Evolutionary conservation across 495 filamentous ascomycete genomes (phyloP).

Genomic region (Clohesyomyces aquaticus): DNA sequence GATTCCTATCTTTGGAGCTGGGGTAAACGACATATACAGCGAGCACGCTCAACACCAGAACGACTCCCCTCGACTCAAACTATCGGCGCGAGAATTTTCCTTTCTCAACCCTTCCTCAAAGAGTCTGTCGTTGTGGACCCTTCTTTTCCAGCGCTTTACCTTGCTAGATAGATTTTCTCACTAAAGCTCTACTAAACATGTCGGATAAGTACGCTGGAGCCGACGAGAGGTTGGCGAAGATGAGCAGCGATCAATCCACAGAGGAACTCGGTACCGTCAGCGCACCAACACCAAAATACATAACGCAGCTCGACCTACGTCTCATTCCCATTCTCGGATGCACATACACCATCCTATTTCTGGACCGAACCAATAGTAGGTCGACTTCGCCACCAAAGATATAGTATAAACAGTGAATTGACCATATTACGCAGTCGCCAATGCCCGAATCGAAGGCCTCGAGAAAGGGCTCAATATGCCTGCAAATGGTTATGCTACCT

Average conservation of each 20-base stretch:
- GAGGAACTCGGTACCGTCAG: neutral
- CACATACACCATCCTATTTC: constrained; percentile 35
- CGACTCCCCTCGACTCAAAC: too few species aligned
- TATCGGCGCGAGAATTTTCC: too few species aligned
- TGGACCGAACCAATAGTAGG: constrained; percentile 39
- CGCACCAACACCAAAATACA: constrained; percentile 6
- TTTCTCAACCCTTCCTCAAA: too few species aligned
- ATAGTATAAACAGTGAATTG: constrained; percentile 38
- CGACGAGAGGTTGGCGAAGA: constrained; percentile 9
- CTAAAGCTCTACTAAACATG: constrained; percentile 5
- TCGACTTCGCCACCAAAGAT: too few species aligned
- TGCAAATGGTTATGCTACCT: constrained; percentile 28
- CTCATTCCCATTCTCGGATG: constrained; percentile 32
- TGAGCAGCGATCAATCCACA: constrained; percentile 9
- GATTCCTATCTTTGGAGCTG: too few species aligned
- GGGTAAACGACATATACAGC: neutral
- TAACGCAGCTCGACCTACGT: constrained; percentile 30
- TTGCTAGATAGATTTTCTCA: neutral
- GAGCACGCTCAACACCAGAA: too few species aligned
- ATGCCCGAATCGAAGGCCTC: constrained; percentile 39
- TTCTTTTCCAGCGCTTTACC: neutral
- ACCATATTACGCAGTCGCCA: constrained; percentile 35
- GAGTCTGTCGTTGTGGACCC: too few species aligned
- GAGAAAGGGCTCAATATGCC: constrained; percentile 34
- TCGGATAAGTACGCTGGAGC: constrained; percentile 11